These are phyloP conservation scores for Penicillium atrosanguineum DNA, from an alignment of 495 filamentous ascomycete species.

Conservation along the genomic window DNA sequence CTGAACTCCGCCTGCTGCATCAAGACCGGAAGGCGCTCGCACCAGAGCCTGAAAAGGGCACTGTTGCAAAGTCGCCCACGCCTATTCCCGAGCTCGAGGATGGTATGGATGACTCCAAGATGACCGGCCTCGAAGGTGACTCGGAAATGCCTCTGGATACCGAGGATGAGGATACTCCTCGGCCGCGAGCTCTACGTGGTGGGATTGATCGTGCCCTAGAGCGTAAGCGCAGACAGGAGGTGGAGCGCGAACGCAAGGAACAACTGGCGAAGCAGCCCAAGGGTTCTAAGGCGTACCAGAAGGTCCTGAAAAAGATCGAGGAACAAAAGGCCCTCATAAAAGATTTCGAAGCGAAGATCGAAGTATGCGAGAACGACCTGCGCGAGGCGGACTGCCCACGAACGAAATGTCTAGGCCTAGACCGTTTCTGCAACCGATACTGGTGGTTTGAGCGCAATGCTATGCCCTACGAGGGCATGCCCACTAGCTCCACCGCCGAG, in stretches of 20 bases:
- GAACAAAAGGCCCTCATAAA: constrained; percentile 75
- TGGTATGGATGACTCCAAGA: constrained; percentile 58
- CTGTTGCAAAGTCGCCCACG: constrained; percentile 50
- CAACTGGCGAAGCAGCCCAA: constrained; percentile 81
- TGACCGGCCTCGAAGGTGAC: constrained; percentile 63
- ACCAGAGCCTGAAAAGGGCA: constrained; percentile 52
- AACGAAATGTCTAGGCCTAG: constrained; percentile 82
- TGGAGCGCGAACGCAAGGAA: constrained; percentile 73
- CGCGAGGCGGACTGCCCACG: constrained; percentile 90
- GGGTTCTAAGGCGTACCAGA: constrained; percentile 82
- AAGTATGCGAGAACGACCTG: constrained; percentile 81
- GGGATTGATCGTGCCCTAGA: constrained; percentile 75
- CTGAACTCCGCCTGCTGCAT: constrained; percentile 78
- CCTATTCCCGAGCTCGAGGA: constrained; percentile 61
- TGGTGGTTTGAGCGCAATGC: constrained; percentile 99
- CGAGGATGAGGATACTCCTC: constrained; percentile 59
- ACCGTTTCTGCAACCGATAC: constrained; percentile 96
- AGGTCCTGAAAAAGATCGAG: constrained; percentile 82
- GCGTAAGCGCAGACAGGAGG: constrained; percentile 79
- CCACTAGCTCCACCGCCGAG: constrained; percentile 79
- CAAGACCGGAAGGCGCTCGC: constrained; percentile 85
- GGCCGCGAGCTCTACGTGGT: constrained; percentile 71
- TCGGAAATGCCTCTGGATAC: constrained; percentile 52
- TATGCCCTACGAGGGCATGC: constrained; percentile 91
- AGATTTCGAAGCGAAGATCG: constrained; percentile 80